A percentile compares a stretch with the other conserved stretches of the same genome.
Conservation (phyloP, 305 asterid genomes). For the Solanum chacoense region DNA sequence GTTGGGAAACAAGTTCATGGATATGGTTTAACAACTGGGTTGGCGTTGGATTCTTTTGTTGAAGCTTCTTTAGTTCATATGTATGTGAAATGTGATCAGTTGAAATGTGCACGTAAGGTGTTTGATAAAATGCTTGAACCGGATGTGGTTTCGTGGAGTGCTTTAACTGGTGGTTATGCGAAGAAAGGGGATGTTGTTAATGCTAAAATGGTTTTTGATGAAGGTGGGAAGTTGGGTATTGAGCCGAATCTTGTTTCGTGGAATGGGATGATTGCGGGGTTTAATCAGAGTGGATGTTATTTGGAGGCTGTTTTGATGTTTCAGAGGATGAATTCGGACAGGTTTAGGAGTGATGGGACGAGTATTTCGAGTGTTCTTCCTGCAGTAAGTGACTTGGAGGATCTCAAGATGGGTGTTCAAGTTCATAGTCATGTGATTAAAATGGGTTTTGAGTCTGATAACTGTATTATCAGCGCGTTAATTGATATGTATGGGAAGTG, state of each 20-base stretch:
- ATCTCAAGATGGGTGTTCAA: slow-evolving; percentile 43
- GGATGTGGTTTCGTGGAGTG: slow-evolving; percentile 74
- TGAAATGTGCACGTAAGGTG: slow-evolving; percentile 42
- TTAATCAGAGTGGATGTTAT: slow-evolving; percentile 67
- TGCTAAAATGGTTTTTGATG: slow-evolving; percentile 36
- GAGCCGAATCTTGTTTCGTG: slow-evolving; percentile 64
- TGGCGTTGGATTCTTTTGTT: slow-evolving; percentile 48
- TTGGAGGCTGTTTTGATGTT: slow-evolving; percentile 57
- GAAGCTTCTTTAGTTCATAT: slow-evolving; percentile 65
- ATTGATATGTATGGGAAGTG: slow-evolving; percentile 80
- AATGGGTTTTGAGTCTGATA: slow-evolving; percentile 45
- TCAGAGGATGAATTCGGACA: slow-evolving; percentile 46
- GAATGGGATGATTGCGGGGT: slow-evolving; percentile 91
- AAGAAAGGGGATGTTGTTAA: slow-evolving; percentile 48
- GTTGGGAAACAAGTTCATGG: slow-evolving; percentile 71
- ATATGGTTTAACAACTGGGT: slow-evolving; percentile 43
- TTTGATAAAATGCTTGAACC: slow-evolving; percentile 38
- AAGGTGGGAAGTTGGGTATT: slow-evolving; percentile 32
- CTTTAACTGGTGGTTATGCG: slow-evolving; percentile 72
- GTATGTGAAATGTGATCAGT: slow-evolving; percentile 45
- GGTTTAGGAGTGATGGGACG: slow-evolving; percentile 49
- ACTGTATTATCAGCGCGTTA: slow-evolving; percentile 61
- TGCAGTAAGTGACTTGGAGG: slow-evolving; percentile 57
- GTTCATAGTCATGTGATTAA: slow-evolving; percentile 58
- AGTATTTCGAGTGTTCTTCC: slow-evolving; percentile 83